Evolutionary conservation across 306 rosid species (phyloP), one percentile per base, ranked within the genome.

Genomic region (Rubus idaeus): DNA sequence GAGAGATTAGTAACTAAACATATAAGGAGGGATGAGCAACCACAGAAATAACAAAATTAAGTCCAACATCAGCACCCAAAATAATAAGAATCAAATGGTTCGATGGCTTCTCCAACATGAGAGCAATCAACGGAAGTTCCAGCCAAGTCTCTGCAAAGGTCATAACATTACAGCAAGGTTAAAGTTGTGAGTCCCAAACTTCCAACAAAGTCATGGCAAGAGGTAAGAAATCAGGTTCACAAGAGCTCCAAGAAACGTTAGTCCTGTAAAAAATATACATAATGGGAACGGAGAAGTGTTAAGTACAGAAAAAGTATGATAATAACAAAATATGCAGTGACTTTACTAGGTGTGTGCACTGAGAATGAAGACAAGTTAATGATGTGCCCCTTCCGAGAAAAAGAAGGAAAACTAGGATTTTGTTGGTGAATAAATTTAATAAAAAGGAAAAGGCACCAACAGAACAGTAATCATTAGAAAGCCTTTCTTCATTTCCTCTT

Each of bases 171-270:
- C 97, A 95, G 90, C 97, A 92, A 95, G 96, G 96, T 95, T 95
- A 95, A 92, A 88, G 93, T 86, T 71, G 98, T 92, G 97, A 95
- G 96, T 92, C 99, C 95, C 94, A 96, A 91, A 96, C 97, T 96
- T 92, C 96, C 89, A 96, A 96, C 93, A 91, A 96, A 96, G 89
- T 92, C 97, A 92, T 92, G 97, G 97, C 96, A 96, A 92, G 89
- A 89, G 94, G 98, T 82, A 92, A 88, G 96, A 90, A 92, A 92
- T 92, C 96, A 89, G 95, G 98, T 85, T 91, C 93, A 93, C 90
- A 91, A 90, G 88, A 85, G 97, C 98, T 92, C 99, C 99, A 86
- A 89, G 91, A 92, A 92, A 96, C 97, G 83, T 89, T 96, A 89
- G 79, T 89, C 99, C 98, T 96, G 99, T 96, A 80, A 92, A 88